phyloP scores from a whole-genome alignment of 371 early-diverging fungal genomes.

The Globomyces sp. region DNA sequence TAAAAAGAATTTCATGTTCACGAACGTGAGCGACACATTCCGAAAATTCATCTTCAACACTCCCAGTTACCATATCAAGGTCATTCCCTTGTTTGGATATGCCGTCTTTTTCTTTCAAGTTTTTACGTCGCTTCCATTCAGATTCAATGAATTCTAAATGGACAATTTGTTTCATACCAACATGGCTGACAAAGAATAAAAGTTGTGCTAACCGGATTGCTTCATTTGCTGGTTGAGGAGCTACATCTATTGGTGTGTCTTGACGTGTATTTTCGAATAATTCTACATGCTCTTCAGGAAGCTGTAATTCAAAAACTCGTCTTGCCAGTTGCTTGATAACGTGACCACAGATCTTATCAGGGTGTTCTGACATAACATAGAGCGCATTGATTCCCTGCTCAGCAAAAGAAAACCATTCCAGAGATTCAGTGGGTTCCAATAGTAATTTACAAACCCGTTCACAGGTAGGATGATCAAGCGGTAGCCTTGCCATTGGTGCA shows the following conservation, averaged over 20 bases:
- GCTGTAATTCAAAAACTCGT: constrained; percentile 46
- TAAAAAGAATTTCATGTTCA: constrained; percentile 87
- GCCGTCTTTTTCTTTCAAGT: constrained; percentile 6
- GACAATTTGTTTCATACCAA: constrained; percentile 92
- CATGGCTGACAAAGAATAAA: constrained; percentile 89
- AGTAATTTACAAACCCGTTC: constrained; percentile 34
- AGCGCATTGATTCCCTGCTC: constrained; percentile 92
- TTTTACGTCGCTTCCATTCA: constrained; percentile 78
- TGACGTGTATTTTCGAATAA: constrained; percentile 3
- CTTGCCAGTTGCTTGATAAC: constrained; percentile 65
- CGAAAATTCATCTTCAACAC: constrained; percentile 92
- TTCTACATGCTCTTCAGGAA: constrained; percentile 20
- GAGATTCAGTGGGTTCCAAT: constrained; percentile 44
- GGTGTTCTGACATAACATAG: constrained; percentile 82
- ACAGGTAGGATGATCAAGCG: constrained; percentile 73
- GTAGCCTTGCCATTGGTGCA: constrained; percentile 47
- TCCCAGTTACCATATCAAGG: constrained; percentile 82
- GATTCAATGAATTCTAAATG: constrained; percentile 88
- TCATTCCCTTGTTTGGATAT: constrained; percentile 22
- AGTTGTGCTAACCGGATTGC: constrained; percentile 69
- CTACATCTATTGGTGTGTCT: not conserved
- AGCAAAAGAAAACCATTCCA: constrained; percentile 72
- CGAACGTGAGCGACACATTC: constrained; percentile 82
- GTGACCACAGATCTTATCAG: constrained; percentile 73
- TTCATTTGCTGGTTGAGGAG: not conserved